Evolutionary conservation across 352 stramenopile genomes (phyloP), one percentile per base, ranked within the genome.

Genomic region (Pythium aquatile): DNA sequence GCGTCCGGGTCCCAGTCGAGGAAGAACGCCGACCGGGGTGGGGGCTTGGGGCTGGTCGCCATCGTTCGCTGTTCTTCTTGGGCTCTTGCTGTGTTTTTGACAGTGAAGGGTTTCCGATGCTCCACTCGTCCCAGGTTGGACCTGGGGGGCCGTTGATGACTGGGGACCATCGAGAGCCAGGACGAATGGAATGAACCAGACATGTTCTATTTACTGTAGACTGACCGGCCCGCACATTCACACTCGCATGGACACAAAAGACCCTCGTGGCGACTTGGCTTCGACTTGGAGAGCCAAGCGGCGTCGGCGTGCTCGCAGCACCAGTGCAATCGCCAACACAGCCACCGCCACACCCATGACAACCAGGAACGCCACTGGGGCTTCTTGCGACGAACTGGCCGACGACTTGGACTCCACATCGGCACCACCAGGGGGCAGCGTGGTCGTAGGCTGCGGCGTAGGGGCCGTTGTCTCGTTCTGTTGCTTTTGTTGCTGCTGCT

Each of bases 401-500:
- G 48, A 39, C 3, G 26, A 13, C 48, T 28, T 37, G 26, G 48
- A 55, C 48, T 55, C 48, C 24, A 26, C 35, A 37, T 37, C 14
- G 11, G 17, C 24, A 7, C 33, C 48, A 17, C 48, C 48, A 8
- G 58, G 53, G 40, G 30, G 64, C 26, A 20, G 63, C 32, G 26
- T 60, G 54, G 28, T 59, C 52, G 66, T 46, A 17, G 59, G 47
- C 5, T 63, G 8, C 67, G 29, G 68, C 51, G 30, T 57, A 58
- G 30, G 57, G 13, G 13, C 33, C 13, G 33, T 11, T 11, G 33
- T 39, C 33, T 39, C 33, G 13, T 39, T 39, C 33, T 39, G 33
- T 11, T 39, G 9, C 33, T 39, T 8, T 11, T 39, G 33, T 11
- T 39, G 33, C 33, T 39, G 33, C 33, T 39, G 33, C 33, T 39